phyloP scores from a whole-genome alignment of 805 yeast species.

The Ogataea nitratoaversa region DNA sequence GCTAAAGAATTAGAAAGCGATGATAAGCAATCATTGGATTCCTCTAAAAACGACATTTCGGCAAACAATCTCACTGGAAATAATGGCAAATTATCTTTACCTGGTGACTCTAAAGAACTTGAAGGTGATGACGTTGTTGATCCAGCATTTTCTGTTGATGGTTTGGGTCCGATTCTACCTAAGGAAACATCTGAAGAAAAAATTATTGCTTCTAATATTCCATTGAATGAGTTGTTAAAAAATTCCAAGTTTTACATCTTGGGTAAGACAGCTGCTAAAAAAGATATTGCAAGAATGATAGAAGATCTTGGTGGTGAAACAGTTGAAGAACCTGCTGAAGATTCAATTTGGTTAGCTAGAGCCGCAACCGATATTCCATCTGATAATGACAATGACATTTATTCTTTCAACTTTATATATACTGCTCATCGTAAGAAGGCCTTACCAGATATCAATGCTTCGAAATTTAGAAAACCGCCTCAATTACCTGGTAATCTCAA shows the following conservation, averaged over 20 bases:
- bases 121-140: background rate
- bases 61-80: too few species aligned
- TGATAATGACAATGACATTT: slow-evolving; percentile 15
- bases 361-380: slow-evolving; percentile 14
- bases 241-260: slow-evolving; percentile 13
- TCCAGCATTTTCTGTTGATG: background rate
- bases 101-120: background rate
- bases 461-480: slow-evolving; percentile 20
- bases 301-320: slow-evolving; percentile 22
- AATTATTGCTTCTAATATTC: background rate
- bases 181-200: background rate
- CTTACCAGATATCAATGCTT: slow-evolving; percentile 16
- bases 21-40: background rate
- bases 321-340: slow-evolving; percentile 4
- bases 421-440: slow-evolving; percentile 16
- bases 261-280: slow-evolving; percentile 11
- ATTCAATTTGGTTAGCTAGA: slow-evolving; percentile 16
- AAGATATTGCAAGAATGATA: slow-evolving; percentile 16
- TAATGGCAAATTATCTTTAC: too few species aligned
- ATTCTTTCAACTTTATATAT: slow-evolving; percentile 21
- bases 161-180: background rate
- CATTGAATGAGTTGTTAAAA: slow-evolving; percentile 1
- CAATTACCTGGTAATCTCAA: slow-evolving; percentile 19
- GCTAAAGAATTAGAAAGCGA: slow-evolving; percentile 1
- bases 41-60: too few species aligned